A percentile compares a stretch with the other conserved stretches of the same genome.
These are phyloP conservation scores for Platanthera zijinensis DNA, from an alignment of 106 monocot species.

Conservation along the genomic window DNA sequence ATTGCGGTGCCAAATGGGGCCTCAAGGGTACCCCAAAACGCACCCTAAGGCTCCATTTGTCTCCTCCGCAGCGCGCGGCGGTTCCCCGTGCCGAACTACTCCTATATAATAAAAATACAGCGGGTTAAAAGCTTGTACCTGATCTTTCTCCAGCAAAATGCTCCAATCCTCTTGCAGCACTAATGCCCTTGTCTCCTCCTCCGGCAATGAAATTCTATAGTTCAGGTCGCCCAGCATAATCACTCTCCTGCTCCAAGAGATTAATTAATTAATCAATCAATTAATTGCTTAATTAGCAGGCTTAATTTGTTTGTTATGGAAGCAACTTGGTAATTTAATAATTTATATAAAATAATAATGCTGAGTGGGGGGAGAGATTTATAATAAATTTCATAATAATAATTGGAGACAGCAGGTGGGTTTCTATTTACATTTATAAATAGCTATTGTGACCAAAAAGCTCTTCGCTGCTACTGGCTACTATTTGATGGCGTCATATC, in stretches of 20 bases:
- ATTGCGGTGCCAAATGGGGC: too few species aligned
- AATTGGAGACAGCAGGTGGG: not conserved
- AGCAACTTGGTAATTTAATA: not conserved
- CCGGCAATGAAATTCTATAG: conserved; percentile 52
- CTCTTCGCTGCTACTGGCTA: not conserved
- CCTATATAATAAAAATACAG: not conserved
- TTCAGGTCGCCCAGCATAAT: conserved; percentile 55
- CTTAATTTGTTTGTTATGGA: not conserved
- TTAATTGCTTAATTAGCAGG: not conserved
- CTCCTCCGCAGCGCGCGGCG: too few species aligned
- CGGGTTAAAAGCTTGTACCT: conserved; percentile 20
- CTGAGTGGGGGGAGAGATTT: not conserved
- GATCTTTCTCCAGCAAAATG: conserved; percentile 43
- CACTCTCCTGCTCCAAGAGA: conserved; percentile 30
- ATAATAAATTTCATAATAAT: not conserved
- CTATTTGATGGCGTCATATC: not conserved
- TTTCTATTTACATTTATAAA: not conserved
- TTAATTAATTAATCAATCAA: not conserved
- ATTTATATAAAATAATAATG: not conserved
- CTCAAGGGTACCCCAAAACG: too few species aligned
- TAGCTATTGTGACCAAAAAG: not conserved
- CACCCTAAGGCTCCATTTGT: too few species aligned
- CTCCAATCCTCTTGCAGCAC: conserved; percentile 51
- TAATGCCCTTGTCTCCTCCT: conserved; percentile 23
- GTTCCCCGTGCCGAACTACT: not conserved